These are phyloP conservation scores for Aspergillus funiculosus DNA, from an alignment of 495 filamentous ascomycete genomes.

Conservation along the genomic window DNA sequence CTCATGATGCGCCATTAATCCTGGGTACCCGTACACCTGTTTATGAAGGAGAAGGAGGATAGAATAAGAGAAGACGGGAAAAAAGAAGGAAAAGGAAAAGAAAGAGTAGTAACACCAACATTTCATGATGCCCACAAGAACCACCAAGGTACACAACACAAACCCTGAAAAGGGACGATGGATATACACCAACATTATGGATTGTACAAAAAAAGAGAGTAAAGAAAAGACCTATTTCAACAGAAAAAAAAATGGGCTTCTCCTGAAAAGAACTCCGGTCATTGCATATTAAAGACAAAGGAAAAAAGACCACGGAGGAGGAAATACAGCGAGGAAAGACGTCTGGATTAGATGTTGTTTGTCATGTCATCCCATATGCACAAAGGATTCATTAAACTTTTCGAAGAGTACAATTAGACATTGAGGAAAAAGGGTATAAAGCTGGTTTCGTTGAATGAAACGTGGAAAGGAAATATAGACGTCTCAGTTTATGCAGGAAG, in stretches of 20 bases:
- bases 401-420: constrained; percentile 16
- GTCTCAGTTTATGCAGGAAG: constrained; percentile 25
- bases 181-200: constrained; percentile 17
- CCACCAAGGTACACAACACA: constrained; percentile 21
- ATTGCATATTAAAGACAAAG: too few relatives aligned
- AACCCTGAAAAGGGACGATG: background rate
- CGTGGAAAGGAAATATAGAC: constrained; percentile 14
- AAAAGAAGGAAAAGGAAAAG: constrained; percentile 17
- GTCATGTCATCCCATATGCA: constrained; percentile 23
- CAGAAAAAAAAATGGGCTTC: constrained; percentile 5
- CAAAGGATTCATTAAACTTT: constrained; percentile 16
- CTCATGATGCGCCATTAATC: constrained; percentile 8
- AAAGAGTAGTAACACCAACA: constrained; percentile 21
- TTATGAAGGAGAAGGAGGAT: constrained; percentile 6
- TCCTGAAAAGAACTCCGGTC: constrained; percentile 11
- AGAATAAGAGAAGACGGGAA: background rate
- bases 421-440: constrained; percentile 14
- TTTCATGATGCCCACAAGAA: constrained; percentile 16
- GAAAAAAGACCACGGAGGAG: constrained; percentile 1
- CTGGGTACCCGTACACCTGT: constrained; percentile 10
- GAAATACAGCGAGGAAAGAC: constrained; percentile 4
- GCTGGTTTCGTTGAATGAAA: constrained; percentile 6
- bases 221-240: constrained; percentile 8
- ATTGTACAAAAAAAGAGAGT: constrained; percentile 17
- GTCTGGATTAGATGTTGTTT: constrained; percentile 11